phyloP scores from a whole-genome alignment of 2,329 filamentous ascomycete genomes.

The Penicillium sp. region DNA sequence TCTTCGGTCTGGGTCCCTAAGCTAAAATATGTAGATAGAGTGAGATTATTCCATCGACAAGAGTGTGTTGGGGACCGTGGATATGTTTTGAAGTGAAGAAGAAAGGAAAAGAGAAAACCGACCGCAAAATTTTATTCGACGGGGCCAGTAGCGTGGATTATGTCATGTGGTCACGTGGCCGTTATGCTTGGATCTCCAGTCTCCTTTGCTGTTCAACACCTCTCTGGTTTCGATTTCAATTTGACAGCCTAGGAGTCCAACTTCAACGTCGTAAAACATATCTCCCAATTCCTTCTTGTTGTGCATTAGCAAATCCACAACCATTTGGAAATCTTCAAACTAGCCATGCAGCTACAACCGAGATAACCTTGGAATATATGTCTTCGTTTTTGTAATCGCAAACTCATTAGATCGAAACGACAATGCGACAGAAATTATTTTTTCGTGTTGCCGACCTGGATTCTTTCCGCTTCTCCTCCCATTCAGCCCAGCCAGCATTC shows the following conservation, averaged over 20 bases:
- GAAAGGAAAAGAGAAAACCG: slow-evolving; percentile 20
- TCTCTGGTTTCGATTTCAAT: not conserved
- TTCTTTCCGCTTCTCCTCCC: too few species aligned
- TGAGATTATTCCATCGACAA: slow-evolving; percentile 38
- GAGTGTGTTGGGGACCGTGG: slow-evolving; percentile 48
- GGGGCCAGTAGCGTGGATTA: slow-evolving; percentile 3
- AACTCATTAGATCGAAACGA: too few species aligned
- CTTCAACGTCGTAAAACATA: not conserved
- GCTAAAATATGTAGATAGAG: slow-evolving; percentile 45
- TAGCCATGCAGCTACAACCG: too few species aligned
- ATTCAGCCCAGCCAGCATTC: too few species aligned
- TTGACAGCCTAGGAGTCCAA: not conserved
- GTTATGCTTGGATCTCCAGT: not conserved
- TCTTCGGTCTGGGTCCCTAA: slow-evolving; percentile 42
- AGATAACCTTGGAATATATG: too few species aligned
- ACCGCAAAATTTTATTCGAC: slow-evolving; percentile 6
- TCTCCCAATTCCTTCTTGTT: not conserved
- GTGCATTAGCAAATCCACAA: not conserved
- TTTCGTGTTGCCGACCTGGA: too few species aligned
- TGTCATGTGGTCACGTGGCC: not conserved
- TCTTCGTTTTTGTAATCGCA: too few species aligned
- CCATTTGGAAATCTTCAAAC: too few species aligned
- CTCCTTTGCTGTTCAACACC: not conserved
- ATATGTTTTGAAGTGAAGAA: slow-evolving; percentile 27
- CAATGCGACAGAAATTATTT: too few species aligned